Conservation (phyloP, 345 rosid genomes). For the Aurinia saxatilis region DNA sequence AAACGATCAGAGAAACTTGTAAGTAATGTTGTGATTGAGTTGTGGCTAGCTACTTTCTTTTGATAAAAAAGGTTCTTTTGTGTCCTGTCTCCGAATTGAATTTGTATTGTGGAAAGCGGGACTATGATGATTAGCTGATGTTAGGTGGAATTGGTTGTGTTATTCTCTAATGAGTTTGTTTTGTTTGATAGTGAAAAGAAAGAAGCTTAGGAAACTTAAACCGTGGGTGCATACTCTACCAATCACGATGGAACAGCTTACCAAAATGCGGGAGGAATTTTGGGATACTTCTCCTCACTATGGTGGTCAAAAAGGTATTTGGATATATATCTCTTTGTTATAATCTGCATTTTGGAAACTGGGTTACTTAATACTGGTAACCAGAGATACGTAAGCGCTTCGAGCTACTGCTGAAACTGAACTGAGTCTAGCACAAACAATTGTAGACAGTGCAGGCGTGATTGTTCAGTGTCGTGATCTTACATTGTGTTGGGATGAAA, state of each 20-base stretch:
- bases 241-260: constrained; percentile 55
- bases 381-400: constrained; percentile 79
- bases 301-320: constrained; percentile 66
- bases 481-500: constrained; percentile 76
- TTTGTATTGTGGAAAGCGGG: not conserved
- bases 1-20: too few species aligned
- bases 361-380: not conserved
- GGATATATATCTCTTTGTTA: not conserved
- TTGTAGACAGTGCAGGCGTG: constrained; percentile 69
- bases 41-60: not conserved
- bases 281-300: constrained; percentile 87
- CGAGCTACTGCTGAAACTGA: constrained; percentile 69
- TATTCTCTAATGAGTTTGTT: not conserved
- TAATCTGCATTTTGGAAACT: not conserved
- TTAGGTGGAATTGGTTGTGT: not conserved
- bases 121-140: not conserved
- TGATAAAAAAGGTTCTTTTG: too few species aligned
- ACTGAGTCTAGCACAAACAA: constrained; percentile 54
- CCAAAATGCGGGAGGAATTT: constrained; percentile 66
- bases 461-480: constrained; percentile 58
- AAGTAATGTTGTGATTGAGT: not conserved
- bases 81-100: too few species aligned
- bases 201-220: constrained; percentile 45
- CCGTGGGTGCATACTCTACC: constrained; percentile 71
- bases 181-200: constrained; percentile 19